Evolutionary conservation across 2,329 filamentous ascomycete genomes (phyloP).

Genomic region (Claviceps paspali): DNA sequence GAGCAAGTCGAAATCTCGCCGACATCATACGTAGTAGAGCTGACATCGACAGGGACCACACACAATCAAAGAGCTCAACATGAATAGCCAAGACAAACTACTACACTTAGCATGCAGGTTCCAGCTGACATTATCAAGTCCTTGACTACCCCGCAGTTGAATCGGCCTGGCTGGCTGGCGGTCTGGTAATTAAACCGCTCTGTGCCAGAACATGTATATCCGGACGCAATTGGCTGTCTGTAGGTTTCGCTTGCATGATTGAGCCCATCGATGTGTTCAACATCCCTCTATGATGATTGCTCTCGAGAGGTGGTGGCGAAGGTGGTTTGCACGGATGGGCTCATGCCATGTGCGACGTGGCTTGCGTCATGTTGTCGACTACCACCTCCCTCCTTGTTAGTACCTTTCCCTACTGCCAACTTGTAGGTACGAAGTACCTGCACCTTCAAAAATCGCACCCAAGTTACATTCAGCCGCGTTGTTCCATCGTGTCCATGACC

Average conservation of each 20-base stretch:
- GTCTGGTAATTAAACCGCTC: not conserved
- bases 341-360: not conserved
- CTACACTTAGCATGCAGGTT: constrained; percentile 1
- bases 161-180: not conserved
- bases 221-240: not conserved
- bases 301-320: not conserved
- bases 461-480: too few relatives aligned
- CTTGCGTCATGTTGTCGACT: not conserved
- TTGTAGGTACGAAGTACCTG: too few relatives aligned
- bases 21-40: too few relatives aligned
- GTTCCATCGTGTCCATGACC: too few relatives aligned
- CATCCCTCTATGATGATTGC: not conserved
- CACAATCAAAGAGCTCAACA: not conserved
- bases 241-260: too few relatives aligned
- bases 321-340: not conserved
- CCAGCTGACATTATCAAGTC: not conserved
- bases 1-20: too few relatives aligned
- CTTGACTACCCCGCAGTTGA: not conserved
- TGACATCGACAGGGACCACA: too few relatives aligned
- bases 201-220: not conserved
- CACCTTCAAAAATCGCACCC: too few relatives aligned
- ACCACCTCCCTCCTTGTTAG: too few relatives aligned
- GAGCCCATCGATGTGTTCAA: not conserved
- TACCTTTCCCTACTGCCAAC: too few relatives aligned
- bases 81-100: not conserved